Base-by-base conservation (phyloP, 305 asterid genomes). In the Stenogyne calaminthoides region DNA sequence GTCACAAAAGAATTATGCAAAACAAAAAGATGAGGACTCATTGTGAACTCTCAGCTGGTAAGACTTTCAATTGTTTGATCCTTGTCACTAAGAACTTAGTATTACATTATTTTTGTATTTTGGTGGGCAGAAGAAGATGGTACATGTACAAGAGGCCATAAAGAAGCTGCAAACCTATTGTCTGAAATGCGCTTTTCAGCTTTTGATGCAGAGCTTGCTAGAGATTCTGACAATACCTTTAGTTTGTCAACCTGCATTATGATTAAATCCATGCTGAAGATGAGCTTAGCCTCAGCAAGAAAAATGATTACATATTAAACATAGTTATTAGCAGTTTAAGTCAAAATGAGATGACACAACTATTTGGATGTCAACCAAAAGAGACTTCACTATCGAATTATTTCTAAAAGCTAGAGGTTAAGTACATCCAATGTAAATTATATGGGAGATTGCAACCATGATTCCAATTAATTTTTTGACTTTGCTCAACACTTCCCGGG, bases 221-320 rank as follows among this genome's bases (percentile, higher is more conserved):
- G 96, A 74, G 99, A 95, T 82, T 92, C 98, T 71, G 90, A 82
- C 82, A 95, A 79, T 76, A 92, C 81, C 84, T 85, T 92, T 68
- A 95, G 80, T 84, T 95, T 90, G 76, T 88, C 95, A 78, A 92
- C 89, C 99, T 95, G 92, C 85, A 83, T 42, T 65, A 71, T 65
- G 42, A 65, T 58, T 37, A 67, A 68, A 76, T 37, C 55, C 72
- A 60, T 72, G 72, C 25, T 19, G 56, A 69, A 76, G 61, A 67
- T 44, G 69, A 64, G 40, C 49, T 34, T 49, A 40, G 61, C 57
- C 61, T 57, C 61, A 67, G 63, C 25, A 27, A 12, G 49, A 57
- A 63, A n/a, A 77, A 57, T 69, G 34, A 6, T 19, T 55, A 19
- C 32, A 55, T 49, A 55, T 55, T n/a, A 44, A 44, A 44, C 52